These are phyloP conservation scores for Stachybotrys chlorohalonatus DNA, from an alignment of 2,329 filamentous ascomycete genomes.

Conservation along the genomic window DNA sequence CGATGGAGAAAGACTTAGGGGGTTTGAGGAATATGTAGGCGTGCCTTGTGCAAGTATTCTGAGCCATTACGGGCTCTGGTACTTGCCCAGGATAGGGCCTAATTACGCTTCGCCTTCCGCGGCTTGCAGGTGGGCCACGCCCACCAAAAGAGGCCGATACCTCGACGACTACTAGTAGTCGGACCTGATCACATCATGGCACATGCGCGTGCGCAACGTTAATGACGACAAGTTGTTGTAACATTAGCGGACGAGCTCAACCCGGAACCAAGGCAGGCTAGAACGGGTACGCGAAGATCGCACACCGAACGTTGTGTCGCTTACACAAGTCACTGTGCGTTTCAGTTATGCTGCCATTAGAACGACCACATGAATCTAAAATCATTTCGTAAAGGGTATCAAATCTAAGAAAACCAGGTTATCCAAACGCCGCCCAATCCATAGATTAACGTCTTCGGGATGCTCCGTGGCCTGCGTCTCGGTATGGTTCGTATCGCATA, in stretches of 20 bases:
- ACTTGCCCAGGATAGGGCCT: too few species aligned
- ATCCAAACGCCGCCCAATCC: not conserved
- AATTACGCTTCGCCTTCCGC: too few species aligned
- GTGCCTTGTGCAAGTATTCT: too few species aligned
- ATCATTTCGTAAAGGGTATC: not conserved
- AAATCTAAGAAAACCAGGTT: not conserved
- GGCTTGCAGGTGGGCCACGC: too few species aligned
- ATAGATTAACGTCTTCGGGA: not conserved
- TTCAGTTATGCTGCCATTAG: not conserved
- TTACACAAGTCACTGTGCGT: not conserved
- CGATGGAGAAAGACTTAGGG: constrained; percentile 48
- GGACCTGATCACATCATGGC: too few species aligned
- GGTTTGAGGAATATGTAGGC: constrained; percentile 43
- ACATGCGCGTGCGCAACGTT: too few species aligned
- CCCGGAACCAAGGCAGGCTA: too few species aligned
- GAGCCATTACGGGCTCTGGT: too few species aligned
- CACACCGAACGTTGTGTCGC: not conserved
- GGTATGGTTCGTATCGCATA: not conserved
- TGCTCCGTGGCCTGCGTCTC: not conserved
- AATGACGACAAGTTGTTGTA: too few species aligned
- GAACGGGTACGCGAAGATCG: too few species aligned
- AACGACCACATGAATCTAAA: not conserved
- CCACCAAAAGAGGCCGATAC: too few species aligned
- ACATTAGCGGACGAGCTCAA: too few species aligned
- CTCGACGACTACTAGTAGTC: not conserved